These are phyloP conservation scores for Tanacetum coccineum DNA, from an alignment of 129 eudicot genomes.

Conservation along the genomic window DNA sequence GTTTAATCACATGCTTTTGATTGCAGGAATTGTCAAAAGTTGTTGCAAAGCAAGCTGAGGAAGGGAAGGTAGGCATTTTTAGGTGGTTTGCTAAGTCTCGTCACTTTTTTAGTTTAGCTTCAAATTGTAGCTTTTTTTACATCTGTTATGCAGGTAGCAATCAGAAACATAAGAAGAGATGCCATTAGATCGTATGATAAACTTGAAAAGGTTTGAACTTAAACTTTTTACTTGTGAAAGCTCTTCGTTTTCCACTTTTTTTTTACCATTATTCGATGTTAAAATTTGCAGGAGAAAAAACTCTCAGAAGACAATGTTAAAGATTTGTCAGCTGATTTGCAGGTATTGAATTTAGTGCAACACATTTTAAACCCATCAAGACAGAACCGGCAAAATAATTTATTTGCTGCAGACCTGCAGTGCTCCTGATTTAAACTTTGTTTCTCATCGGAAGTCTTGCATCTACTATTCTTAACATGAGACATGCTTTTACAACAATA, in stretches of 20 bases:
- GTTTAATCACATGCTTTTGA: slow-evolving; percentile 12
- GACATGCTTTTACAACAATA: background rate
- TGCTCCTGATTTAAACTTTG: background rate
- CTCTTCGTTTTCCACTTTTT: slow-evolving; percentile 9
- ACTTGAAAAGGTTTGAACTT: slow-evolving; percentile 75
- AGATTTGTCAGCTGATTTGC: slow-evolving; percentile 84
- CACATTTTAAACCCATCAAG: background rate
- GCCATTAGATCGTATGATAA: slow-evolving; percentile 85
- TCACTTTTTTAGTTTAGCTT: background rate
- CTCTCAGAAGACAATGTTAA: slow-evolving; percentile 91
- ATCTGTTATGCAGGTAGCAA: slow-evolving; percentile 56
- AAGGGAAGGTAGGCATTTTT: slow-evolving; percentile 63
- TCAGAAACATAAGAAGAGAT: slow-evolving; percentile 97
- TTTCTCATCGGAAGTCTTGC: background rate
- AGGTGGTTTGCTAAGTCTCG: background rate
- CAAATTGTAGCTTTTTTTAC: background rate
- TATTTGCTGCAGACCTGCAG: background rate
- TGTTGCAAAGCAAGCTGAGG: slow-evolving; percentile 96
- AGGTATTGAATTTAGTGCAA: slow-evolving; percentile 42
- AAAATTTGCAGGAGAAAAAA: slow-evolving; percentile 74
- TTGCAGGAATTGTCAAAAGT: slow-evolving; percentile 79
- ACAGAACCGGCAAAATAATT: background rate
- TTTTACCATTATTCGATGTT: slow-evolving; percentile 2
- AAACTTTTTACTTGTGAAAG: slow-evolving; percentile 8
- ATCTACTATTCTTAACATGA: background rate